phyloP scores from a whole-genome alignment of 495 filamentous ascomycete species.

The Rhizodiscina lignyota region DNA sequence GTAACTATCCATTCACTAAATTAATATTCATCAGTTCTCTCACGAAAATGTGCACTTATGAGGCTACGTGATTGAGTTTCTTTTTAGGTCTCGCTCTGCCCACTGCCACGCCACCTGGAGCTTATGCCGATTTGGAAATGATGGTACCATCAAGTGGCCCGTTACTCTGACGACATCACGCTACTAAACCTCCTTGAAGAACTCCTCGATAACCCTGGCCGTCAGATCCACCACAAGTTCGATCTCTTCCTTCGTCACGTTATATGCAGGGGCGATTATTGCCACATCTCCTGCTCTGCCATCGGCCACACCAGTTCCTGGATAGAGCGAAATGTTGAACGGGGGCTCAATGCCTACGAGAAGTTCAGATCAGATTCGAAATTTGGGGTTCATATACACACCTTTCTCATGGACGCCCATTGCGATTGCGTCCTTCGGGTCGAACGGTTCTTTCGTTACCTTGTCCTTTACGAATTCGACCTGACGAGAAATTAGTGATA shows the following conservation, averaged over 20 bases:
- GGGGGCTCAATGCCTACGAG: conserved; percentile 16
- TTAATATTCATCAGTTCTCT: too few relatives aligned
- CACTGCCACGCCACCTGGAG: too few relatives aligned
- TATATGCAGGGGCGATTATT: conserved; percentile 61
- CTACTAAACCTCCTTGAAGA: conserved; percentile 17
- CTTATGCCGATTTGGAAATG: too few relatives aligned
- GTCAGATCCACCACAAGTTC: conserved; percentile 15
- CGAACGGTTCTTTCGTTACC: conserved; percentile 36
- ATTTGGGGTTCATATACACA: conserved; percentile 10
- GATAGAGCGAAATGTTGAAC: conserved; percentile 53
- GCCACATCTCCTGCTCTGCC: conserved; percentile 58
- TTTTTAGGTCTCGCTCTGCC: too few relatives aligned
- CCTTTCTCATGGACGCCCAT: conserved; percentile 20
- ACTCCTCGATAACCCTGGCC: conserved; percentile 15
- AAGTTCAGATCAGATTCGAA: conserved; percentile 23
- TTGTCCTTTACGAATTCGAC: conserved; percentile 42
- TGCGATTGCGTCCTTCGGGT: conserved; percentile 11
- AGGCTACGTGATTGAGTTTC: too few relatives aligned
- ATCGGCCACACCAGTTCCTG: conserved; percentile 49
- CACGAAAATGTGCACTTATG: too few relatives aligned
- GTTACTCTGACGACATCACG: too few relatives aligned
- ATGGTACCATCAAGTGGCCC: too few relatives aligned
- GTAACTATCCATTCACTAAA: too few relatives aligned
- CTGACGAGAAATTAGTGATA: conserved; percentile 3
- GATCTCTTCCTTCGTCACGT: conserved; percentile 26